Conservation (phyloP, 768 basidiomycete genomes). For the Auricularia cornea region DNA sequence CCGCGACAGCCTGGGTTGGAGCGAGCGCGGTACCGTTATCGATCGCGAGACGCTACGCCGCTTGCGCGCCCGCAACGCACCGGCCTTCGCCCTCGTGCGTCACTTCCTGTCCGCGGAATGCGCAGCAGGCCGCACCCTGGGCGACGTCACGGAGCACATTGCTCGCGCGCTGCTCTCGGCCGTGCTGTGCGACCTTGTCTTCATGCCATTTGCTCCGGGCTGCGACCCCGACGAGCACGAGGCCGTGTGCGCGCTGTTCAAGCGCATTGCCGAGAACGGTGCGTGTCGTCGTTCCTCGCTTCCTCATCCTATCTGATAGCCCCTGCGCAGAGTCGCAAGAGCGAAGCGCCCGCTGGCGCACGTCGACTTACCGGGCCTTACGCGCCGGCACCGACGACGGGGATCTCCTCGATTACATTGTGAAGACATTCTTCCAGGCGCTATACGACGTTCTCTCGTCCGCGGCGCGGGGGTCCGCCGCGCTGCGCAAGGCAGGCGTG, state of each 20-base stretch:
- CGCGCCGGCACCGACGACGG: background rate
- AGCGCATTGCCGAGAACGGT: background rate
- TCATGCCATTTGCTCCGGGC: background rate
- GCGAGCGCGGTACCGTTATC: background rate
- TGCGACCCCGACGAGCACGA: background rate
- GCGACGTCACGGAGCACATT: background rate
- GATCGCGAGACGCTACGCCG: background rate
- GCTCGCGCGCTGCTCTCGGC: background rate
- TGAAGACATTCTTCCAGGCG: background rate
- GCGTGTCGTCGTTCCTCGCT: no score
- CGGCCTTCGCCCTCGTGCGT: background rate
- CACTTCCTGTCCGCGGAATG: background rate
- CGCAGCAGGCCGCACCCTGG: background rate
- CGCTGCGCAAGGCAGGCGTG: background rate
- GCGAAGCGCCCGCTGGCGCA: background rate
- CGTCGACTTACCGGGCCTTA: background rate
- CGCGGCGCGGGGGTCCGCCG: background rate
- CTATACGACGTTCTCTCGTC: background rate
- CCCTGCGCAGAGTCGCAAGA: background rate
- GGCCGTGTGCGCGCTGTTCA: background rate
- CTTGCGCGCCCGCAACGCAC: background rate
- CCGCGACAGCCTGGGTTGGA: background rate
- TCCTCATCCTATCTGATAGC: no score
- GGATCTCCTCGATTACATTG: background rate
- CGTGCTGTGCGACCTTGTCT: background rate